Evolutionary conservation across 352 stramenopile species (phyloP), one percentile per base, ranked within the genome.

Genomic region (Phytophthora fragariaefolia): DNA sequence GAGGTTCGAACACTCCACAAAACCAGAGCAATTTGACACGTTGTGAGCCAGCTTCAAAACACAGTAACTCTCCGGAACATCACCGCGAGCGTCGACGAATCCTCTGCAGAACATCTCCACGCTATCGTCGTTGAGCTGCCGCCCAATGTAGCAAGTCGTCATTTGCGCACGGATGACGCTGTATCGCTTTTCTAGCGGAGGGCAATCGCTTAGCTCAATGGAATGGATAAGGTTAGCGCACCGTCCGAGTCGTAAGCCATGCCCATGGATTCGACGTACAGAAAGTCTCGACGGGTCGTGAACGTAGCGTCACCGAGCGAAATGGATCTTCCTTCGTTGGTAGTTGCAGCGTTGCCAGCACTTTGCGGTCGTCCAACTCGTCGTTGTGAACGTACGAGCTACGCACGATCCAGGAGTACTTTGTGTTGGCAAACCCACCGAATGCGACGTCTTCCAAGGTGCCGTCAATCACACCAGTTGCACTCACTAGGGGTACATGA

Each of bases 61-160:
- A 12, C 65, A 68, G 26, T 85, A 51, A 38, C 62, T 66, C 32
- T 79, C 58, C 18, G 77, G 47, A 48, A 87, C 72, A 10, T 82
- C 71, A 2, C 81, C 77, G 8, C 59, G 46, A 32, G 64, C 65
- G 42, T 86, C 74, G 6, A 70, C 71, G 48, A 85, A 90, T 0
- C 69, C 77, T 22, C 78, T 77, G 9, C 66, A 76, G 42, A 80
- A 90, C 40, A 87, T 42, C 48, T 88, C 77, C 13, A 89, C 71
- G 10, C 47, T 73, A n/a, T 54, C 53, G 27, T 64, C 47, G 26
- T 42, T 46, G 6, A 74, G 32, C 49, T 82, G 75, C 0, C 79
- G 76, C 1, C 67, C 48, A 54, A 89, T 77, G 58, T 80, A 87
- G 63, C 82, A 90, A 3, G 74, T 59, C 1, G 77, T 83, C 12